Evolutionary conservation across 805 yeast genomes (phyloP), one percentile per base, ranked within the genome.

Genomic region (Lachancea thermotolerans): DNA sequence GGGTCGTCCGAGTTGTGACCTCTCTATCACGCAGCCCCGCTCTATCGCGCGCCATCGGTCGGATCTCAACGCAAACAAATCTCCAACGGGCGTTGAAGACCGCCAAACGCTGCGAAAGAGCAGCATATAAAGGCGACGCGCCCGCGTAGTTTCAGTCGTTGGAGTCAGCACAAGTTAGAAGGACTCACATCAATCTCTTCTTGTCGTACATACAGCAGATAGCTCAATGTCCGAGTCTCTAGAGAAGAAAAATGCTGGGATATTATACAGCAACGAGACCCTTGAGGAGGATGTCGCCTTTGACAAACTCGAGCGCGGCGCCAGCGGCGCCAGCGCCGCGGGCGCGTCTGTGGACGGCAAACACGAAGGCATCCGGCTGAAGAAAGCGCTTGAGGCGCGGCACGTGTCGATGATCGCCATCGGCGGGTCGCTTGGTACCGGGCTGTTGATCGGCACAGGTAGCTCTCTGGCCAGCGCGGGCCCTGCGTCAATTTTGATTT

Each of bases 381-480:
- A 55, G 42, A 60, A 59, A 46, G 61, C 53, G 15, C 42, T 60
- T 17, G 68, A 73, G 50, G 74, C 84, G 39, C 63, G 88, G 43
- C 88, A 82, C 57, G 72, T 81, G 50, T 73, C 79, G 45, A 79
- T 82, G 84, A 79, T 82, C 58, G 84, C 93, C 51, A 78, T 86
- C 52, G 95, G 93, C 53, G 91, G 93, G 53, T 85, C 91, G 8
- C 66, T 85, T 42, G 93, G 93, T 45, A 84, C 93, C 1, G 95
- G 90, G 58, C 70, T 85, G 46, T 69, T 85, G 52, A 81, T 85
- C 53, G 88, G 90, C 56, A 82, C 90, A 2, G 88, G 89, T 46
- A 67, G 79, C 12, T 81, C 90, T 1, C 70, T 85, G 45, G 69
- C 73, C n/a, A 61, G 72, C 10, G 88, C 86, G 11, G 95, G 95